Evolutionary conservation across 768 basidiomycete species (phyloP).

Genomic region (Serendipita vermifera): DNA sequence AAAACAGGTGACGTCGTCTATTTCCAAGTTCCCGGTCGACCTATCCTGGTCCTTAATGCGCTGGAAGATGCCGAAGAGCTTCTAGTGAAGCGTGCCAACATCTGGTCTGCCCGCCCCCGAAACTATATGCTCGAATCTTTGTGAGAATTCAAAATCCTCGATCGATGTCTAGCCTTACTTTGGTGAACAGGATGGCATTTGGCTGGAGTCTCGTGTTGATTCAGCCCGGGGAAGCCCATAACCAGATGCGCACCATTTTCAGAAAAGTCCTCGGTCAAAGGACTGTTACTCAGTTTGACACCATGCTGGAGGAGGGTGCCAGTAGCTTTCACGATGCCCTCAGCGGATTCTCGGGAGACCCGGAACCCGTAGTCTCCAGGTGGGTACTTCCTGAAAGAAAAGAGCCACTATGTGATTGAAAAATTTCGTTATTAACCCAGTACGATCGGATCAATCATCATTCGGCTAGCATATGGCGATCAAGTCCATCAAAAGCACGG

Average conservation of each 20-base stretch:
- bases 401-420: background rate
- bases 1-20: conserved; percentile 1
- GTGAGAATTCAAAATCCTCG: too few species aligned
- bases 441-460: background rate
- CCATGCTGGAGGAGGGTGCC: background rate
- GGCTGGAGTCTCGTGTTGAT: background rate
- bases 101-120: background rate
- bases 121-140: background rate
- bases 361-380: background rate
- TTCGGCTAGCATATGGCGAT: background rate
- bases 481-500: background rate
- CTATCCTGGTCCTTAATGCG: background rate
- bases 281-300: background rate
- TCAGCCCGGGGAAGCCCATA: background rate
- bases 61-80: background rate
- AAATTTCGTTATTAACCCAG: too few species aligned
- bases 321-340: background rate
- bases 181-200: background rate
- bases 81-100: background rate
- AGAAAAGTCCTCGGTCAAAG: background rate
- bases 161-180: too few species aligned
- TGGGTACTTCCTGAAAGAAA: background rate
- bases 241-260: background rate
- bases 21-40: background rate
- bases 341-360: background rate